A percentile compares a stretch with the other conserved stretches of the same genome.
These are phyloP conservation scores for Polytrichum commune DNA, from an alignment of 225 moss, liverwort and hornwort genomes.

Conservation along the genomic window DNA sequence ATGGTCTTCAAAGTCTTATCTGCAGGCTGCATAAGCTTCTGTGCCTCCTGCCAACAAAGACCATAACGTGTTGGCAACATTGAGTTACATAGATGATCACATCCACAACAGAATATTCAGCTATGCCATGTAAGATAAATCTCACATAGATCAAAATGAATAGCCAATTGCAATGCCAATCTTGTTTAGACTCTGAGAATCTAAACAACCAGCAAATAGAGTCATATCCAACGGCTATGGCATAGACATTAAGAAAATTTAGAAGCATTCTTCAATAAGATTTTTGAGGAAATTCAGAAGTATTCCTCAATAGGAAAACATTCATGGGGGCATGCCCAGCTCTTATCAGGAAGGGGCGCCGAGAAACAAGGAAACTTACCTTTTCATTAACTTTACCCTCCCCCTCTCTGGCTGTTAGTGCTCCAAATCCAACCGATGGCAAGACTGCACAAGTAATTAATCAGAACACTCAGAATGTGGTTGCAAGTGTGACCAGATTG, in stretches of 20 bases:
- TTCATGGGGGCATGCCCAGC: too few species aligned
- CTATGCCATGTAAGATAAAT: neutral
- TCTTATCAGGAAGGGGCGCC: too few species aligned
- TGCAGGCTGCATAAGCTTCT: conserved; percentile 80
- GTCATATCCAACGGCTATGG: too few species aligned
- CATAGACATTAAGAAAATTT: too few species aligned
- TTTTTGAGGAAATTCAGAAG: too few species aligned
- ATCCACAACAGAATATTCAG: neutral
- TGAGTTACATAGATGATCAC: neutral
- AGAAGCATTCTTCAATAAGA: too few species aligned
- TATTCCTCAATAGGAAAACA: too few species aligned
- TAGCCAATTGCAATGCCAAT: too few species aligned
- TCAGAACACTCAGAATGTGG: conserved; percentile 7
- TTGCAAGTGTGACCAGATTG: neutral
- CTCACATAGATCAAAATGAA: too few species aligned
- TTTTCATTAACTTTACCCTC: conserved; percentile 92
- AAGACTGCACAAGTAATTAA: conserved; percentile 50
- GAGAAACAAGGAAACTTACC: conserved; percentile 23
- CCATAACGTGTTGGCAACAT: neutral
- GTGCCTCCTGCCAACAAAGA: conserved; percentile 63
- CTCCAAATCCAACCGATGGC: conserved; percentile 82
- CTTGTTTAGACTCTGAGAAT: too few species aligned
- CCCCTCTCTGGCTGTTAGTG: conserved; percentile 76
- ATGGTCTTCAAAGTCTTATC: conserved; percentile 79
- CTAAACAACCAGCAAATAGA: too few species aligned